These are phyloP conservation scores for Panellus pusillus DNA, from an alignment of 768 basidiomycete species.

Conservation along the genomic window DNA sequence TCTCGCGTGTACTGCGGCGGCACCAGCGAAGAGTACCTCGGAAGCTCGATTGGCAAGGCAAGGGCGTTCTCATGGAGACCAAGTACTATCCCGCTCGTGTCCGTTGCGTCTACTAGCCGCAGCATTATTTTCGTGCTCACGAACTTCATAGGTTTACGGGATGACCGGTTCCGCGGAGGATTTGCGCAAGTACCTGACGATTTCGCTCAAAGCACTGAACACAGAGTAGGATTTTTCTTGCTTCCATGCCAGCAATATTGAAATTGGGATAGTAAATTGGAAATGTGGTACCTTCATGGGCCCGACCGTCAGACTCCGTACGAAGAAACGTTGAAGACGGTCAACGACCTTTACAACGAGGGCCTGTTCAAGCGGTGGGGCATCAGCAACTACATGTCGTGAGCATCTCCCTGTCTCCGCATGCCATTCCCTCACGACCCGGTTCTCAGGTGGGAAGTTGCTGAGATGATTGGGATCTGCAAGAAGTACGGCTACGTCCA, in stretches of 20 bases:
- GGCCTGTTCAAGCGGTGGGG: slow-evolving; percentile 61
- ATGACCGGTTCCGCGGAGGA: slow-evolving; percentile 26
- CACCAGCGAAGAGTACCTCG: background rate
- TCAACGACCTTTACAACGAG: slow-evolving; percentile 56
- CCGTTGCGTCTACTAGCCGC: no score
- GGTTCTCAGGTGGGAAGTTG: slow-evolving; percentile 44
- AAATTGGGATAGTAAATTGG: slow-evolving; percentile 24
- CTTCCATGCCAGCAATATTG: background rate
- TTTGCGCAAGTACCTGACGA: slow-evolving; percentile 43
- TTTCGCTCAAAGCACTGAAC: slow-evolving; percentile 46
- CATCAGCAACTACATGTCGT: slow-evolving; percentile 52
- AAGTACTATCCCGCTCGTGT: no score
- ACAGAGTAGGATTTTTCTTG: slow-evolving; percentile 40
- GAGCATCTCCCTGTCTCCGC: background rate
- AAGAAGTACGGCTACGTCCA: slow-evolving; percentile 50
- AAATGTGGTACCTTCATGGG: slow-evolving; percentile 57
- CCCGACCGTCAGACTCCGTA: slow-evolving; percentile 61
- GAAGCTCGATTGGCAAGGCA: no score
- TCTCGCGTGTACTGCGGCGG: slow-evolving; percentile 1
- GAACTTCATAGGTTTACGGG: no score
- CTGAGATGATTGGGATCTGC: slow-evolving; percentile 58
- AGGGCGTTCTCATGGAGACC: no score
- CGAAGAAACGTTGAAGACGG: slow-evolving; percentile 51
- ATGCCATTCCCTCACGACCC: slow-evolving; percentile 22
- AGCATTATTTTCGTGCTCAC: no score